Conservation (phyloP, 768 basidiomycete species). For the Auricularia cornea region DNA sequence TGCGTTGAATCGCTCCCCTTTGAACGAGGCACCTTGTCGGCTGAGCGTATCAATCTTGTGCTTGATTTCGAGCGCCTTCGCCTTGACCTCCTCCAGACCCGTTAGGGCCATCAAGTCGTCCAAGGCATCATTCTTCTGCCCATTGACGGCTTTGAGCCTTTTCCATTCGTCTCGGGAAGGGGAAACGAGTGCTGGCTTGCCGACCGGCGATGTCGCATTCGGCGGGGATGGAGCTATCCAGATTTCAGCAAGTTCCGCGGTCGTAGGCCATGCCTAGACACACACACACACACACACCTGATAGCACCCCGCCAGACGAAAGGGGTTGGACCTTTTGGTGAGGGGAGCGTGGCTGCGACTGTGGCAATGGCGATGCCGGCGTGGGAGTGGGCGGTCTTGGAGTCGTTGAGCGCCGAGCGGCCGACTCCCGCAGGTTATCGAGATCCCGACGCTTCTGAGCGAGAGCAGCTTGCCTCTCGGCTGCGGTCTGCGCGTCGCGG, state of each 20-base stretch:
- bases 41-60: slow-evolving; percentile 35
- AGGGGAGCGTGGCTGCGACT: no score
- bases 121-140: slow-evolving; percentile 36
- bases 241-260: no score
- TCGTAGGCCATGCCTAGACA: no score
- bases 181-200: slow-evolving; percentile 19
- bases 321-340: no score
- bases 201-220: no score
- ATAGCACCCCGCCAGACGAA: background rate
- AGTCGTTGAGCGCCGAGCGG: background rate
- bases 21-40: slow-evolving; percentile 46
- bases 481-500: slow-evolving; percentile 35
- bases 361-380: no score
- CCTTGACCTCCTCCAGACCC: slow-evolving; percentile 60
- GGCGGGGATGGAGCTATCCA: no score
- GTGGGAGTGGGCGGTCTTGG: background rate
- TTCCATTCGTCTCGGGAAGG: slow-evolving; percentile 39
- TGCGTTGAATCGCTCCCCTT: slow-evolving; percentile 52
- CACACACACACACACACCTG: background rate
- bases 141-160: slow-evolving; percentile 46
- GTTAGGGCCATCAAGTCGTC: slow-evolving; percentile 64
- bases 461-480: slow-evolving; percentile 29
- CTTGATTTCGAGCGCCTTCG: slow-evolving; percentile 49
- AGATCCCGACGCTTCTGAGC: slow-evolving; percentile 41
- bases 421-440: slow-evolving; percentile 14